Base-by-base conservation (phyloP, 805 yeast species). In the Sungouiella blattae region DNA sequence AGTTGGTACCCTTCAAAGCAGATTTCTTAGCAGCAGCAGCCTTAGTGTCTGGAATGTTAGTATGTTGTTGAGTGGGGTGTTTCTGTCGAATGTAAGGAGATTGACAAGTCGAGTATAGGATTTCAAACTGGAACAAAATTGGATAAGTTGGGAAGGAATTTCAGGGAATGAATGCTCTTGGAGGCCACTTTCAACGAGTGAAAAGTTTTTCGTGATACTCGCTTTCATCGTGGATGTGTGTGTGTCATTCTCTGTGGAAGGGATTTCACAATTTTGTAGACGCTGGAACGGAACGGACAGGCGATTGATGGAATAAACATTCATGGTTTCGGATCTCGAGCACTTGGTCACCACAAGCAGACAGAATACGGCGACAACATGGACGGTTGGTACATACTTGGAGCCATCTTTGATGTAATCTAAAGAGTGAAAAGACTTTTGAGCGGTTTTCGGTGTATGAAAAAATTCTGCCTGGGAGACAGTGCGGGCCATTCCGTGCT, bases 11-110 rank as follows among this genome's bases (percentile, higher is more conserved):
- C 78, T 91, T 93, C 68, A 84, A 83, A 73, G 87, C 97, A 71
- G 97, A 93, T 80, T 91, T 93, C 83, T 93, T 88, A 72, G 98
- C 98, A 73, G 86, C 79, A 69, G 87, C 77, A 76, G 98, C 98
- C 80, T 93, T 85, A 55, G 75, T 69, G 55, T 59, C 58, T 37
- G 37, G 26, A 37, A 30, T 31, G 63, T 59, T 56, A 57, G 64
- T 57, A 57, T 28, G 20, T 16, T 18, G 8, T 26, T n/a, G 20
- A 6, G 6, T 20, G 8, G 6, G 6, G 22, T 20, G 22, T 20
- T 9, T 20, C 22, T 20, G 6, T 9, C 9, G 22, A 9, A 20
- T 20, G 22, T 20, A 20, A 20, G 6, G 12, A 16, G 7, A 11
- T 29, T n/a, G n/a, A n/a, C n/a, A n/a, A 18, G 16, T 20, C 24